Conservation (phyloP, 2,329 filamentous ascomycete genomes). For the Trichoderma atrobrunneum region DNA sequence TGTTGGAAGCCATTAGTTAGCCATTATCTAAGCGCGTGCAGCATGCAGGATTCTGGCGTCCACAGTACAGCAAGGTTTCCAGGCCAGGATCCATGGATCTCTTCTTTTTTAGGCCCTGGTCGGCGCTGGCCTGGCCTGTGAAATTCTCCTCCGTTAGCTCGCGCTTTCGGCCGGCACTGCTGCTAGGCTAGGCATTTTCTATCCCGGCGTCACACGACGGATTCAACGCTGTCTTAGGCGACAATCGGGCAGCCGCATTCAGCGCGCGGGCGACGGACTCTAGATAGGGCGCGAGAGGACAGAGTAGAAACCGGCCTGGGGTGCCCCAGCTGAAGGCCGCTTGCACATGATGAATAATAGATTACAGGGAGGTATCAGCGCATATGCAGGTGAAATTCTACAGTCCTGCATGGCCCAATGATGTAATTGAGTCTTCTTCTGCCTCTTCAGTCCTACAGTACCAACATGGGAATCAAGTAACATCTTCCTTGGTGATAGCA, state of each 20-base stretch:
- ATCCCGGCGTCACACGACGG: conserved; percentile 1
- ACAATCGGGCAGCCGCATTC: not conserved
- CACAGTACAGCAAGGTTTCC: not conserved
- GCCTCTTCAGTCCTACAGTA: not conserved
- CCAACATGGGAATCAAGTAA: not conserved
- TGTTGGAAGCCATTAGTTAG: not conserved
- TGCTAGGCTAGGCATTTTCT: not conserved
- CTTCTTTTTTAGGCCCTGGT: not conserved
- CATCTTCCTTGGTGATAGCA: no score
- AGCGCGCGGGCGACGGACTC: not conserved
- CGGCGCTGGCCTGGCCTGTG: not conserved
- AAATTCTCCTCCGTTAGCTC: not conserved
- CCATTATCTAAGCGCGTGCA: not conserved
- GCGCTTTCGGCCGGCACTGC: not conserved
- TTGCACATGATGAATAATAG: conserved; percentile 3
- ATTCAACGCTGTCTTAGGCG: not conserved
- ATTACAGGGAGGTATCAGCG: not conserved
- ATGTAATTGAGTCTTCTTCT: not conserved
- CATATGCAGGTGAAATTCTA: not conserved
- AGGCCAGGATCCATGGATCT: not conserved
- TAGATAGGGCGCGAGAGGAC: not conserved
- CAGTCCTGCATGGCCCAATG: not conserved
- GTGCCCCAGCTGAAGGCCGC: not conserved
- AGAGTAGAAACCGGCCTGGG: not conserved
- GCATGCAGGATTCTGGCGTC: not conserved